Evolutionary conservation across 2,329 filamentous ascomycete species (phyloP), one percentile per base, ranked within the genome.

Genomic region (Aspergillus fumigatus): DNA sequence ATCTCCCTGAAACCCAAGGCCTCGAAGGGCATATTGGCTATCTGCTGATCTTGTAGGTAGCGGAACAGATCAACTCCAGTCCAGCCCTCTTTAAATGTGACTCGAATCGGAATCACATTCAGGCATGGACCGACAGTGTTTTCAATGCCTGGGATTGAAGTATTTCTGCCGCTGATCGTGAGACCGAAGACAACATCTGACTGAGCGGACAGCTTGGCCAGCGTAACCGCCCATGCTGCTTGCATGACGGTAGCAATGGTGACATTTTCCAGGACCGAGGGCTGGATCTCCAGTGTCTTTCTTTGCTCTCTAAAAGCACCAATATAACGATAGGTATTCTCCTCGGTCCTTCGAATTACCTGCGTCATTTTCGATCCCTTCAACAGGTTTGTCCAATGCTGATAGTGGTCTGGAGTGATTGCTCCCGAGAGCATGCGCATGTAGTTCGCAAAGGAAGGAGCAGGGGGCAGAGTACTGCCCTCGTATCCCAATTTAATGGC

Each of bases 201-300:
- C 17, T 75, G 69, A 1, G 69, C 67, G 0, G 82, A 77, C 10
- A 82, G 79, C 4, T 80, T 81, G 1, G 86, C 82, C 1, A 88
- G 80, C 19, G 82, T 82, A 7, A 88, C 69, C 0, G 85, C 83
- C 86, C 86, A 89, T 0, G 84, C 84, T 0, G 85, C 84, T 0
- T 86, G 86, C n/a, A 85, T 85, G 0, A 88, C 74, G 0, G 84
- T 87, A 1, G 85, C 85, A 10, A 83, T 77, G 1, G 86, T 88
- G 55, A 86, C 80, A 57, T 84, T 82, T 50, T 75, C 77, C 62
- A 57, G 80, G 70, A 65, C 84, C 75, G 68, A 81, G 67, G 61
- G 81, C 1, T 71, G 66, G 19, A 75, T 63, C 27, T 72, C 65
- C 8, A 75, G 67, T 1, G 65, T 69, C 55, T 68, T 73, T 56